These are phyloP conservation scores for Macrocystidia cucumis DNA, from an alignment of 1,284 basidiomycete species.

Conservation along the genomic window DNA sequence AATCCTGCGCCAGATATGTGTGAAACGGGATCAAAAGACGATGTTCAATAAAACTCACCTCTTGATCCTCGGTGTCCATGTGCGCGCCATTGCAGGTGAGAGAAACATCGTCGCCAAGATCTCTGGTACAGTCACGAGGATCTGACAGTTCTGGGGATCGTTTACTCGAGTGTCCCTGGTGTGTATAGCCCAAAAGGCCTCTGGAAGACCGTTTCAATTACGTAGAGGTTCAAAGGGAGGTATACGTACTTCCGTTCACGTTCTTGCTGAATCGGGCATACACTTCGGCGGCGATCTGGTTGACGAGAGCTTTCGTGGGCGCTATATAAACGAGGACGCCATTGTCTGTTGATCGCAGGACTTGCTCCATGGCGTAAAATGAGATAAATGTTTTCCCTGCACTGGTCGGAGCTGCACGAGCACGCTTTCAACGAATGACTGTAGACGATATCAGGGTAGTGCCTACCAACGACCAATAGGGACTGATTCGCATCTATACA, in stretches of 20 bases:
- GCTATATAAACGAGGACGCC: slow-evolving; percentile 68
- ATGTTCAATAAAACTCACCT: slow-evolving; percentile 36
- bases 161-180: slow-evolving; percentile 61
- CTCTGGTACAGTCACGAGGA: slow-evolving; percentile 66
- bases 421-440: not conserved
- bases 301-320: slow-evolving; percentile 66
- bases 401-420: slow-evolving; percentile 49
- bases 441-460: not conserved
- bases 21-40: no score
- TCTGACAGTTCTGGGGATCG: slow-evolving; percentile 60
- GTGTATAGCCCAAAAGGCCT: slow-evolving; percentile 58
- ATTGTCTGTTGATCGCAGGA: slow-evolving; percentile 51
- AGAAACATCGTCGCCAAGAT: slow-evolving; percentile 62
- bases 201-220: slow-evolving; percentile 29
- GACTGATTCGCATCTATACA: slow-evolving; percentile 52
- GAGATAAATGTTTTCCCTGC: slow-evolving; percentile 74
- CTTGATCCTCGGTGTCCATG: slow-evolving; percentile 58
- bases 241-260: slow-evolving; percentile 34
- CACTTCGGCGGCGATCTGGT: slow-evolving; percentile 61
- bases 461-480: slow-evolving; percentile 57
- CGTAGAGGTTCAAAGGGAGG: slow-evolving; percentile 15
- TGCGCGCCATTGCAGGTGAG: slow-evolving; percentile 50
- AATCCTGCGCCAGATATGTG: no score
- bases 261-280: slow-evolving; percentile 63
- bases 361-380: slow-evolving; percentile 68